phyloP scores from a whole-genome alignment of 1,284 basidiomycete genomes.

The Quambalaria eucalypti region DNA sequence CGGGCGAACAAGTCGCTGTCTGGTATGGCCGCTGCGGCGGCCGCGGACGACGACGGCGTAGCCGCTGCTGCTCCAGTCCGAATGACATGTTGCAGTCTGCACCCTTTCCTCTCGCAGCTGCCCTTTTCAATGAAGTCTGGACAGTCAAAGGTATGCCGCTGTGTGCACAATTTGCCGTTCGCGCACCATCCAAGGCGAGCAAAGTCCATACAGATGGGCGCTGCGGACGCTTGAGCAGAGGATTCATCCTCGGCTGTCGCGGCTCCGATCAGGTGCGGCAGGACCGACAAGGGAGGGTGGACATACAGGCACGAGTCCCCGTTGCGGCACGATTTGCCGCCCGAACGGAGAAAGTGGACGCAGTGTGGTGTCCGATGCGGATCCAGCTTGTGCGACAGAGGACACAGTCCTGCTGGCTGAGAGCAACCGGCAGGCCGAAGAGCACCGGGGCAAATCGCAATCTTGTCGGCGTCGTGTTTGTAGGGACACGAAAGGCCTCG shows the following conservation, averaged over 20 bases:
- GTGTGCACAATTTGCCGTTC: constrained; percentile 18
- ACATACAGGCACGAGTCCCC: constrained; percentile 34
- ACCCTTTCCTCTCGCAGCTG: constrained; percentile 21
- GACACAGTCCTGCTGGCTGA: constrained; percentile 30
- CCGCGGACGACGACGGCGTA: background rate
- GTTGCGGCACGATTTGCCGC: constrained; percentile 24
- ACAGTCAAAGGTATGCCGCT: constrained; percentile 41
- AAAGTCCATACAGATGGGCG: constrained; percentile 29
- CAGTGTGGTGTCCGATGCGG: constrained; percentile 40
- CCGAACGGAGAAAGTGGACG: constrained; percentile 29
- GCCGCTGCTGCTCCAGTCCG: background rate
- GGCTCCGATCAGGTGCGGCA: no score
- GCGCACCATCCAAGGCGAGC: constrained; percentile 41
- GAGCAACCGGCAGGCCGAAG: constrained; percentile 32
- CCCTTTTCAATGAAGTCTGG: constrained; percentile 38
- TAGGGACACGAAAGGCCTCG: constrained; percentile 40
- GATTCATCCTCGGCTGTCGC: no score
- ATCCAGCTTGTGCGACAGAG: constrained; percentile 26
- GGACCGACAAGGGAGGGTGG: constrained; percentile 14
- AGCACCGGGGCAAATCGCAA: constrained; percentile 39
- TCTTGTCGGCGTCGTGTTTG: constrained; percentile 30
- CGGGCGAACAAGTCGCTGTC: background rate
- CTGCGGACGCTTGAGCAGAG: constrained; percentile 6
- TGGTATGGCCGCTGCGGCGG: background rate
- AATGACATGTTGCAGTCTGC: constrained; percentile 30